These are phyloP conservation scores for Rostrohypoxylon terebratum DNA, from an alignment of 495 filamentous ascomycete species.

Conservation along the genomic window DNA sequence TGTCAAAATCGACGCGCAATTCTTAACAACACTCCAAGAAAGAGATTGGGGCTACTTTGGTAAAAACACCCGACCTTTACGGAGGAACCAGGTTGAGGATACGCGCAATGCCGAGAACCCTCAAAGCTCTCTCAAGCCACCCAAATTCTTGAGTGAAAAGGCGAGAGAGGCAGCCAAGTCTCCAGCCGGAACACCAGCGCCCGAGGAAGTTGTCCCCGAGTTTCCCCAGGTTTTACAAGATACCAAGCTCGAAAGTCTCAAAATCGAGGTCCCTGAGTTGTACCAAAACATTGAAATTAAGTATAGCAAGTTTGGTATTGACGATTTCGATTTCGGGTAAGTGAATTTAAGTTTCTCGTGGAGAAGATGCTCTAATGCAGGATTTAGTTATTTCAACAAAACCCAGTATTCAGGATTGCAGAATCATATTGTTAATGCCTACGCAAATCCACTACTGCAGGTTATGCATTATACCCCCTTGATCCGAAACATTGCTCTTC, in stretches of 20 bases:
- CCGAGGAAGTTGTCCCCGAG: slow-evolving; percentile 70
- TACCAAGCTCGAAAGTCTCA: slow-evolving; percentile 70
- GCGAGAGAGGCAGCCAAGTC: slow-evolving; percentile 72
- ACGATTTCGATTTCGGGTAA: slow-evolving; percentile 97
- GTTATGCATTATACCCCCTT: slow-evolving; percentile 90
- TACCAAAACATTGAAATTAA: slow-evolving; percentile 96
- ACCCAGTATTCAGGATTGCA: slow-evolving; percentile 91
- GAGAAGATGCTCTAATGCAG: slow-evolving; percentile 1
- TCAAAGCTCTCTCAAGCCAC: slow-evolving; percentile 67
- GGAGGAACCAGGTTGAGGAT: slow-evolving; percentile 86
- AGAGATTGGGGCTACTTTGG: slow-evolving; percentile 80
- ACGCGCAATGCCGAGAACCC: slow-evolving; percentile 71
- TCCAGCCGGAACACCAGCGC: slow-evolving; percentile 64
- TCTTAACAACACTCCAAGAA: slow-evolving; percentile 73
- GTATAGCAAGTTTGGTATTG: slow-evolving; percentile 95
- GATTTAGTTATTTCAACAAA: slow-evolving; percentile 85
- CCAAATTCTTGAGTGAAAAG: slow-evolving; percentile 95
- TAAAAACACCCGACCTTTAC: slow-evolving; percentile 76
- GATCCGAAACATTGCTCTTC: slow-evolving; percentile 88
- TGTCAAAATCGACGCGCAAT: slow-evolving; percentile 76
- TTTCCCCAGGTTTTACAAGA: slow-evolving; percentile 58
- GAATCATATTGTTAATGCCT: slow-evolving; percentile 95
- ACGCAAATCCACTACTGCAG: slow-evolving; percentile 93
- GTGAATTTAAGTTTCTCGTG: slow-evolving; percentile 34
- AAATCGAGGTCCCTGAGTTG: slow-evolving; percentile 80